Conservation (phyloP, 2,329 filamentous ascomycete species). For the Neofusicoccum kwambonambiense region DNA sequence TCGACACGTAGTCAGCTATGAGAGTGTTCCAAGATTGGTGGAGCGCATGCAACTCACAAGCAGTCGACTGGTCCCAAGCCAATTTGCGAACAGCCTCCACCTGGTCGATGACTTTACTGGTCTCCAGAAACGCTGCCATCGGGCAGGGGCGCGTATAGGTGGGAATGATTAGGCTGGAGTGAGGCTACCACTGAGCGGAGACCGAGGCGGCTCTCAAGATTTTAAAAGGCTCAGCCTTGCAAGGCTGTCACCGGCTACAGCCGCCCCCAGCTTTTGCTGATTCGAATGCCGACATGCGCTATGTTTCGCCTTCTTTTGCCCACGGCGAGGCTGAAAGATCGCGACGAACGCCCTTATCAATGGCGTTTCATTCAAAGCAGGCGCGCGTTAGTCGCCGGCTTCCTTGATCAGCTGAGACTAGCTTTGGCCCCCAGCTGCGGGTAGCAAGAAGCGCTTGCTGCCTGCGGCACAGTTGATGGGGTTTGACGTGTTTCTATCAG, state of each 20-base stretch:
- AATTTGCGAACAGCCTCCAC: neutral
- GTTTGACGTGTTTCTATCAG: neutral
- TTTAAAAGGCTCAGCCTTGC: constrained; percentile 3
- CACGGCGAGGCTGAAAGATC: neutral
- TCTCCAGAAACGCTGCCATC: neutral
- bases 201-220: neutral
- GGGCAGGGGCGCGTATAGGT: neutral
- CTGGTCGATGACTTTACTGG: neutral
- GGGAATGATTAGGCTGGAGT: neutral
- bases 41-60: neutral
- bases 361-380: constrained; percentile 3
- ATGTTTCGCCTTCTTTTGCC: neutral
- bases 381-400: neutral
- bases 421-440: neutral
- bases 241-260: constrained; percentile 4
- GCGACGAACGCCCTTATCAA: neutral
- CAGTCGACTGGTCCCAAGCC: neutral
- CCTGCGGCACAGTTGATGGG: neutral
- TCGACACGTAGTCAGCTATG: neutral
- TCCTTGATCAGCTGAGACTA: neutral
- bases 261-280: constrained; percentile 1
- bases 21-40: neutral
- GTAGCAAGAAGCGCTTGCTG: neutral
- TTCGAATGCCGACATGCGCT: neutral
- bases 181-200: constrained; percentile 4